Percentiles rank a stretch among this genome's conserved stretches.
Evolutionary conservation across 2,329 filamentous ascomycete genomes (phyloP).

Genomic region (Alternaria tenuissima): DNA sequence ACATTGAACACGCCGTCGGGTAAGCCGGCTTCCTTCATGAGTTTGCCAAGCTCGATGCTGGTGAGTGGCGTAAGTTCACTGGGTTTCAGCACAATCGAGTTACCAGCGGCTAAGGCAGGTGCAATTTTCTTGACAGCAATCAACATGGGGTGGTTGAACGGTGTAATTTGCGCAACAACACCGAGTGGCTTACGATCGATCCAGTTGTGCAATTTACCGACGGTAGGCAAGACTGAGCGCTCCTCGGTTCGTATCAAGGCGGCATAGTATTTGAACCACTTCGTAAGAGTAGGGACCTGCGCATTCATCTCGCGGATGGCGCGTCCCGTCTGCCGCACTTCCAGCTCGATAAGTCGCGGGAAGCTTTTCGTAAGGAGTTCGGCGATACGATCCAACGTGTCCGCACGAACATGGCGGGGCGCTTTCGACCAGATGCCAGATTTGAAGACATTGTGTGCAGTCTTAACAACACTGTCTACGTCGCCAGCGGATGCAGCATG

Average conservation of each 20-base stretch:
- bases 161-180: slow-evolving; percentile 51
- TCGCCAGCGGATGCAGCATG: slow-evolving; percentile 59
- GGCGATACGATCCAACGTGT: slow-evolving; percentile 69
- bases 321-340: slow-evolving; percentile 73
- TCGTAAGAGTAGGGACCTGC: slow-evolving; percentile 70
- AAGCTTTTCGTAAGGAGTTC: slow-evolving; percentile 62
- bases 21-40: slow-evolving; percentile 49
- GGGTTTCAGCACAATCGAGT: slow-evolving; percentile 49
- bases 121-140: slow-evolving; percentile 54
- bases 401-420: slow-evolving; percentile 66
- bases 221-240: slow-evolving; percentile 70
- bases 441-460: slow-evolving; percentile 59
- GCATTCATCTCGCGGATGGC: slow-evolving; percentile 74
- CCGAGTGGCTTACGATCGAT: slow-evolving; percentile 51
- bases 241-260: slow-evolving; percentile 72
- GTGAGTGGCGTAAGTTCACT: slow-evolving; percentile 51
- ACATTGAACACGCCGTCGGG: slow-evolving; percentile 51
- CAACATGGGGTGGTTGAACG: slow-evolving; percentile 52
- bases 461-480: slow-evolving; percentile 53
- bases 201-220: slow-evolving; percentile 61
- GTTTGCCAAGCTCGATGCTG: slow-evolving; percentile 46
- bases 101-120: slow-evolving; percentile 48
- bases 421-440: slow-evolving; percentile 65
- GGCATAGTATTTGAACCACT: slow-evolving; percentile 78
- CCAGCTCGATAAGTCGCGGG: slow-evolving; percentile 66